These are phyloP conservation scores for Myxozyma kluyveri DNA, from an alignment of 805 yeast species.

Conservation along the genomic window DNA sequence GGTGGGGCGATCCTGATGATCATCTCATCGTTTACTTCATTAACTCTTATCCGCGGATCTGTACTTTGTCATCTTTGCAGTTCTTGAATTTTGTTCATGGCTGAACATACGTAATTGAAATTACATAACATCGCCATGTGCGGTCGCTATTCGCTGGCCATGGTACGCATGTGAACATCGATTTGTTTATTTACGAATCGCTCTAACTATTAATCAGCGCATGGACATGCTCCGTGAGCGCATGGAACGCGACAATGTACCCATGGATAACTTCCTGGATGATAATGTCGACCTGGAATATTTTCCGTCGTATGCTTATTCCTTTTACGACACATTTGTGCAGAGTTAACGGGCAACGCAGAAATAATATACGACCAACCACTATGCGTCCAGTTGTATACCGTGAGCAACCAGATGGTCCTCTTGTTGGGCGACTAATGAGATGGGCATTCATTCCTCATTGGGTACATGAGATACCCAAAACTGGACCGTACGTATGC, in stretches of 20 bases:
- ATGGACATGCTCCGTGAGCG: constrained; percentile 25
- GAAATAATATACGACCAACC: constrained; percentile 23
- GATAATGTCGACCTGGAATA: constrained; percentile 26
- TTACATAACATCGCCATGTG: constrained; percentile 56
- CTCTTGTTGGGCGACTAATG: constrained; percentile 49
- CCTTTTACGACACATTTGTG: background rate
- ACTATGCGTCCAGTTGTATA: constrained; percentile 22
- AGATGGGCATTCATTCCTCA: constrained; percentile 76
- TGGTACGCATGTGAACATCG: constrained; percentile 38
- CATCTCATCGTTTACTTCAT: too few relatives aligned
- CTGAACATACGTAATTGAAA: too few relatives aligned
- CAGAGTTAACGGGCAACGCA: too few relatives aligned
- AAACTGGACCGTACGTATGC: constrained; percentile 34
- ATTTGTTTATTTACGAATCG: background rate
- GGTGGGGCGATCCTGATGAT: too few relatives aligned
- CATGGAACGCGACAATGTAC: constrained; percentile 29
- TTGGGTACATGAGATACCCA: constrained; percentile 52
- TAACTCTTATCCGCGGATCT: too few relatives aligned
- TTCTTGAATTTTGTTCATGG: too few relatives aligned
- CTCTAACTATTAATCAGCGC: constrained; percentile 14
- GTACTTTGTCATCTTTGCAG: too few relatives aligned
- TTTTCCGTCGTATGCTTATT: constrained; percentile 43
- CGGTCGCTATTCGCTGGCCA: constrained; percentile 56
- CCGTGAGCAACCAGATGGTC: constrained; percentile 3
- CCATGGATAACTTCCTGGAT: constrained; percentile 34